Base-by-base conservation (phyloP, 495 filamentous ascomycete species). In the Jackrogersella multiformis region DNA sequence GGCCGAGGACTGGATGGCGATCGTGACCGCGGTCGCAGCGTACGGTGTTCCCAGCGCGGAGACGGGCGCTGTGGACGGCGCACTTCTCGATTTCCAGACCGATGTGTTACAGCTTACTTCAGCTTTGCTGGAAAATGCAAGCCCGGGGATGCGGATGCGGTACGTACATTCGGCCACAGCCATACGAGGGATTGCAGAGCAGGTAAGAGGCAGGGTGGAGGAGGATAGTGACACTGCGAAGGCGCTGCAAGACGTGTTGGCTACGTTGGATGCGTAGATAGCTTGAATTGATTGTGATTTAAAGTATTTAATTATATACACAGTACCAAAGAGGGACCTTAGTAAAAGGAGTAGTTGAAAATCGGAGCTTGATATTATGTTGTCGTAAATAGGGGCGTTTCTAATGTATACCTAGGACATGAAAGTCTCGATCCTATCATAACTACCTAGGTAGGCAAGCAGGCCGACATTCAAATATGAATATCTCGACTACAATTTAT, bases 61-160 rank as follows among this genome's bases (percentile, higher is more conserved):
- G 46, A 36, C 55, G 7, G 41, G 21, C 34, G 15, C 44, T 7
- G 49, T 73, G 0, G 18, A 48, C 10, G 18, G 2, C 12, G 10
- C 36, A 7, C 69, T 81, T 15, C 65, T 79, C 6, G 86, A 87
- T 41, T 76, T 84, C 30, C 76, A 79, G 32, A 77, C 81, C 2
- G 84, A 82, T 4, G 76, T 78, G 10, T 70, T 86, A 35, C 84
- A 86, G 69, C 76, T 89, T 0, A 80, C 79, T 5, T 74, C 80
- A 6, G 75, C 82, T 23, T 64, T 87, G 42, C 53, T 89, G 54
- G 75, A 51, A 2, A 79, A 79, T 38, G 76, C 81, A 28, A 77
- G 77, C n/a, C 75, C 69, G 2, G 80, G 77, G 0, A 65, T 82
- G 71, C 74, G 71, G 57, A 81, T 71, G 59, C 66, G 82, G n/a